Evolutionary conservation across 1,284 basidiomycete species (phyloP), one percentile per base, ranked within the genome.

Genomic region (Leccinum griseonigrum): DNA sequence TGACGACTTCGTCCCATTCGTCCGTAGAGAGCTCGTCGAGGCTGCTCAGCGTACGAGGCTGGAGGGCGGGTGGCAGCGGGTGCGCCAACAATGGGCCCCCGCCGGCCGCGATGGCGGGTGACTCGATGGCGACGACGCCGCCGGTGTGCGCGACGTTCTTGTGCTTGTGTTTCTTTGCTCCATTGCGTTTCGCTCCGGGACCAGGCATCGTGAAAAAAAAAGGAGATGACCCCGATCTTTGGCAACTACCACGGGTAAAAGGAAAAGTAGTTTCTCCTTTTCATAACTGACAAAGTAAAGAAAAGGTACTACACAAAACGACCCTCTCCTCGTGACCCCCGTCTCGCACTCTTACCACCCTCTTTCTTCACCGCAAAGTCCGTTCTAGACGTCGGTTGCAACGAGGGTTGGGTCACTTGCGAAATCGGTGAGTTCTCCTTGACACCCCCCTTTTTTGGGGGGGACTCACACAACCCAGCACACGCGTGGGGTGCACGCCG

Each of bases 341-440:
- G 91, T 22, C 79, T 92, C 2, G 75, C 80, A 2, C 72, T 87
- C 10, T 74, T 94, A 1, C 85, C 89, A 0, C 56, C 70, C 3
- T 68, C 74, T 4, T 76, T 89, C 32, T 86, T 94, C 67, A 26
- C 62, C 2, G 79, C 74, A 26, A 83, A 83, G 59, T 76, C 79
- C 54, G 87, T 94, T 2, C 79, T 94, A 10, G 93, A 95, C 70
- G 74, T 94, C 0, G 92, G 93, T 2, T 92, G 90, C 70, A 95
- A 94, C 71, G 88, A 92, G 70, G 92, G 92, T 2, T 85, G 82
- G 79, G 85, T 94, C 26, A 88, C 90, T 0, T 90, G 89, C 67
- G 90, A 94, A 72, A 86, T 94, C 43, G 92, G 92, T 89, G 63
- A 54, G 77, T 38, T 51, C 3, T 31, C 31, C 2, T n/a, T 38